These are phyloP conservation scores for Alternaria brassicae DNA, from an alignment of 2,329 filamentous ascomycete genomes.

Conservation along the genomic window DNA sequence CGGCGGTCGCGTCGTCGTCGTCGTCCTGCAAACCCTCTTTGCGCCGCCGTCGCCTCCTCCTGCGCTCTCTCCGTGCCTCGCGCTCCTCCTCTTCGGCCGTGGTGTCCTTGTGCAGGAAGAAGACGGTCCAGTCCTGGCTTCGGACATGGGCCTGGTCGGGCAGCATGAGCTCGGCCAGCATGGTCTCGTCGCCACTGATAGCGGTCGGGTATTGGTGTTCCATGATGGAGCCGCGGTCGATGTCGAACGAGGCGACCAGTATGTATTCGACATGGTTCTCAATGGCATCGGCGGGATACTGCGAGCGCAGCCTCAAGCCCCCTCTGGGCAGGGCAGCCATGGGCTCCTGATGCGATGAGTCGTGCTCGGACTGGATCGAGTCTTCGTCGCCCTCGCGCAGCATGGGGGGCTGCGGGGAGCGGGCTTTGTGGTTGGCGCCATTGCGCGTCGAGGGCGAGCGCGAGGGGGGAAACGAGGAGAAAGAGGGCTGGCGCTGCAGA, in stretches of 20 bases:
- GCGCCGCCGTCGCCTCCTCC: slow-evolving; percentile 57
- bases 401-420: slow-evolving; percentile 48
- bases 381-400: slow-evolving; percentile 43
- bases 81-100: slow-evolving; percentile 77
- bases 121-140: slow-evolving; percentile 98
- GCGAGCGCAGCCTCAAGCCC: slow-evolving; percentile 50
- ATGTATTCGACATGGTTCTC: slow-evolving; percentile 99
- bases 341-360: slow-evolving; percentile 34
- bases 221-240: slow-evolving; percentile 95
- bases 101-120: slow-evolving; percentile 96
- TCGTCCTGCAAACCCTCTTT: slow-evolving; percentile 54
- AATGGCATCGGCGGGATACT: slow-evolving; percentile 56
- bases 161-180: slow-evolving; percentile 97
- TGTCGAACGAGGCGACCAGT: slow-evolving; percentile 94
- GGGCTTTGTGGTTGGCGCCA: slow-evolving; percentile 41
- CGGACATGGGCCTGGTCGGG: slow-evolving; percentile 95
- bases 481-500: slow-evolving; percentile 52
- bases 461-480: slow-evolving; percentile 53
- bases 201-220: slow-evolving; percentile 96
- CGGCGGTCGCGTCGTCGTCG: slow-evolving; percentile 47
- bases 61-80: slow-evolving; percentile 64
- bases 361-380: slow-evolving; percentile 37
- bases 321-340: slow-evolving; percentile 2
- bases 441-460: slow-evolving; percentile 50
- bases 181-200: slow-evolving; percentile 96